Base-by-base conservation (phyloP, 495 filamentous ascomycete genomes). In the Aspergillus baeticus region DNA sequence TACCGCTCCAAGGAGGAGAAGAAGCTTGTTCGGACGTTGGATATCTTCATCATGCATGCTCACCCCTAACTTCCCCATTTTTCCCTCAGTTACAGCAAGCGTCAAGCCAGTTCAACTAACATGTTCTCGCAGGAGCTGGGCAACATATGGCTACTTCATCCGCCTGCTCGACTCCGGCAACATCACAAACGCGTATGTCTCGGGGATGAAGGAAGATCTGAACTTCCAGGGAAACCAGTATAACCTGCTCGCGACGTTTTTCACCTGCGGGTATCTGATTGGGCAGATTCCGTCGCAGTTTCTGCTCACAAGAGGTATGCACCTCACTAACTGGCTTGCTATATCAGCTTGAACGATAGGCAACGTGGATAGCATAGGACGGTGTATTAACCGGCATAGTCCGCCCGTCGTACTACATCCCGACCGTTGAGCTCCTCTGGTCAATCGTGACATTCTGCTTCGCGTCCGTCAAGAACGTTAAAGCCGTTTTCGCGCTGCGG, bases 251-350 rank as follows among this genome's bases (percentile, higher is more conserved):
- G 23, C 34, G 11, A 56, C 54, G 6, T 41, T 56, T 14, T 56
- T 39, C 60, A 77, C 72, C 21, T 58, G 80, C 39, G 79, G 79
- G 13, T 73, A 73, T 14, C 75, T 80, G n/a, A 43, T 78, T 5
- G 76, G 76, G 29, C 79, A 80, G 58, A 62, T 82, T 21, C 79
- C 77, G 11, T 79, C 78, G 58, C 64, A 71, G 31, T 79, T 74
- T 59, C 59, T 82, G 14, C 77, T 82, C 60, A 77, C 74, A 1
- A 35, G 11, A 15, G 11, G 46, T 49, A 49, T 49, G 10, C n/a
- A 5, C 26, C 18, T 7, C 45, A 29, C 3, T 10, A 47, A 10
- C 5, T 13, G 10, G 8, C 20, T n/a, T n/a, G n/a, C n/a, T n/a
- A n/a, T n/a, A n/a, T n/a, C n/a, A n/a, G n/a, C n/a, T n/a, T n/a